Conservation (phyloP, 164 flowering plant genomes). For the Saururus chinensis region DNA sequence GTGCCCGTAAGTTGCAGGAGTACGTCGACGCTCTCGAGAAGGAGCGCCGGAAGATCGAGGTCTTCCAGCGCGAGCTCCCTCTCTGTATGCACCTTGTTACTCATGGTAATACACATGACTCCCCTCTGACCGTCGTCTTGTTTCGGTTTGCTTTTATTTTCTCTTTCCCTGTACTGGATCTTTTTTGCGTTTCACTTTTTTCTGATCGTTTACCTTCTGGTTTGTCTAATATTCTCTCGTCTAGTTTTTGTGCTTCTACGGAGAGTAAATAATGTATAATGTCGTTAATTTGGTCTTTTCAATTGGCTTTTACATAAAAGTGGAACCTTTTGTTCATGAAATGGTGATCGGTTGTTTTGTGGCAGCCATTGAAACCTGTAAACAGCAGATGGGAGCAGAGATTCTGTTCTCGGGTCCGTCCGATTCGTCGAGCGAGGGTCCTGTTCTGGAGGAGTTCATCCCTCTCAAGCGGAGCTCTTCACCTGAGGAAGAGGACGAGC, state of each 20-base stretch:
- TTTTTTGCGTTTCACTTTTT: too few species aligned
- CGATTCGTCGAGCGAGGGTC: conserved; percentile 48
- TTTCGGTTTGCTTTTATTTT: neutral
- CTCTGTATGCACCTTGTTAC: conserved; percentile 69
- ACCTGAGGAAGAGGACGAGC: neutral
- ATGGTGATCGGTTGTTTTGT: neutral
- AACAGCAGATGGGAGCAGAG: conserved; percentile 8
- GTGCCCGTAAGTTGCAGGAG: conserved; percentile 30
- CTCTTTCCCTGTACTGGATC: too few species aligned
- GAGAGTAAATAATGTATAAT: neutral
- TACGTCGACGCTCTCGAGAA: conserved; percentile 56
- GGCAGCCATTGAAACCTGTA: conserved; percentile 11
- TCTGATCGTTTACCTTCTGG: neutral
- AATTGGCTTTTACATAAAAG: neutral
- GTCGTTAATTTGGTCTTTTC: neutral
- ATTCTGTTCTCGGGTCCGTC: conserved; percentile 29
- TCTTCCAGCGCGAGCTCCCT: conserved; percentile 86
- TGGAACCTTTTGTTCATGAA: neutral
- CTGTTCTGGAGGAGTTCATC: conserved; percentile 52
- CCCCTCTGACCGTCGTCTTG: too few species aligned
- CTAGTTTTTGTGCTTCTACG: neutral
- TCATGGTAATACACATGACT: conserved; percentile 49
- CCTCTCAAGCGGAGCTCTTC: conserved; percentile 35
- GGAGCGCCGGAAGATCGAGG: conserved; percentile 65
- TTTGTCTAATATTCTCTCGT: too few species aligned